Conservation (phyloP, 345 rosid genomes). For the Salix exigua region DNA sequence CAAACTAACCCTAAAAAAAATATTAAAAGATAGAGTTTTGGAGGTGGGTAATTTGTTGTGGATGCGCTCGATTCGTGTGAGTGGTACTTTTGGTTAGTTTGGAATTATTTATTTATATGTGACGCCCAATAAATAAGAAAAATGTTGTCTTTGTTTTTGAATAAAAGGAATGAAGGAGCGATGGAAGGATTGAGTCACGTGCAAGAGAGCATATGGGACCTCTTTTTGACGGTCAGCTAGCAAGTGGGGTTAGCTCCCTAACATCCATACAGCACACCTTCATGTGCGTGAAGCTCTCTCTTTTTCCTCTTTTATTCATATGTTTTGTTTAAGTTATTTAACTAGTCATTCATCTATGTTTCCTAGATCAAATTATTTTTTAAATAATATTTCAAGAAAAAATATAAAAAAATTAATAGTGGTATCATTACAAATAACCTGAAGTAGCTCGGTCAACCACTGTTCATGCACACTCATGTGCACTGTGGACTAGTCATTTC, state of each 20-base stretch:
- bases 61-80: not conserved
- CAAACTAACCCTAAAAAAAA: not conserved
- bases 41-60: not conserved
- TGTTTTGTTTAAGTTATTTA: no score
- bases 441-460: no score
- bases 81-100: not conserved
- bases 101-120: constrained; percentile 1
- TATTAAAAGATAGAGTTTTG: not conserved
- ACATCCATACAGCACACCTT: constrained; percentile 29
- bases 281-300: constrained; percentile 39
- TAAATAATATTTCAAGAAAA: no score
- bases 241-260: constrained; percentile 42
- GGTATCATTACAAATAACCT: no score
- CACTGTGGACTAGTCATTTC: no score
- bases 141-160: not conserved
- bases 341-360: no score
- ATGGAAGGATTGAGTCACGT: constrained; percentile 50
- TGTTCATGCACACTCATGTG: no score
- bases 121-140: not conserved
- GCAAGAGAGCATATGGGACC: constrained; percentile 43
- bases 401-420: no score
- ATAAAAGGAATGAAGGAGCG: constrained; percentile 10
- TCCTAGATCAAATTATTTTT: no score
- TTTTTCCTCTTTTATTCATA: not conserved
- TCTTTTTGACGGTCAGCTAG: constrained; percentile 57